These are phyloP conservation scores for Sphaceloma murrayae DNA, from an alignment of 2,329 filamentous ascomycete genomes.

Conservation along the genomic window DNA sequence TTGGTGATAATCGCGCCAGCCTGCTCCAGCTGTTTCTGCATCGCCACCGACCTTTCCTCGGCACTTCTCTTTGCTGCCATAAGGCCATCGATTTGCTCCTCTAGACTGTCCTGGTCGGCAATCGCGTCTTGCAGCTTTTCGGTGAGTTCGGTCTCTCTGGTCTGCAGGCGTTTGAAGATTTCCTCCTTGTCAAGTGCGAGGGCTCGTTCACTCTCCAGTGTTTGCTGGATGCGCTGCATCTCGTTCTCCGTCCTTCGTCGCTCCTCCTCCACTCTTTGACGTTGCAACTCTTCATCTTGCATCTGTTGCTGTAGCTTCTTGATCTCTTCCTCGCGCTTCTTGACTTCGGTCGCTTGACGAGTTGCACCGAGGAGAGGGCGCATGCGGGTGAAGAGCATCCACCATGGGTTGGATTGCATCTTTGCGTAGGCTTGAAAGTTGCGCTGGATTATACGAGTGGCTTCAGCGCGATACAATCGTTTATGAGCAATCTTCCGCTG, in stretches of 20 bases:
- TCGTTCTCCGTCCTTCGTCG: slow-evolving; percentile 77
- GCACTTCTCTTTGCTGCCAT: slow-evolving; percentile 81
- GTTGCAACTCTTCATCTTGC: slow-evolving; percentile 62
- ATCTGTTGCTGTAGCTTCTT: slow-evolving; percentile 76
- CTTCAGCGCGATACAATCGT: slow-evolving; percentile 85
- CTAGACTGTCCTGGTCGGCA: slow-evolving; percentile 85
- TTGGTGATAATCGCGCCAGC: slow-evolving; percentile 77
- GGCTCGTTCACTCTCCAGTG: slow-evolving; percentile 89
- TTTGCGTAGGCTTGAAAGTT: slow-evolving; percentile 91
- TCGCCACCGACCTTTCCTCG: slow-evolving; percentile 72
- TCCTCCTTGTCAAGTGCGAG: slow-evolving; percentile 96
- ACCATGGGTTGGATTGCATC: slow-evolving; percentile 91
- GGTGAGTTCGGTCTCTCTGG: slow-evolving; percentile 80
- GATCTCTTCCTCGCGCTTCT: slow-evolving; percentile 90
- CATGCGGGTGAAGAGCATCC: slow-evolving; percentile 91
- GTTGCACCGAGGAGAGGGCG: slow-evolving; percentile 88
- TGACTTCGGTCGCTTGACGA: slow-evolving; percentile 83
- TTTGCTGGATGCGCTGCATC: slow-evolving; percentile 82
- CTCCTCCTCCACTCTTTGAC: slow-evolving; percentile 80
- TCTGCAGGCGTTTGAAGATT: slow-evolving; percentile 92
- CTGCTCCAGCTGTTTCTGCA: slow-evolving; percentile 77
- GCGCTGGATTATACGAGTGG: slow-evolving; percentile 84
- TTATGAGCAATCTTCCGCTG: slow-evolving; percentile 86
- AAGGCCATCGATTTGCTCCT: slow-evolving; percentile 84
- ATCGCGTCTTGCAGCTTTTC: slow-evolving; percentile 89